Evolutionary conservation across 202 grass and related monocot genomes (phyloP).

Genomic region (Hordeum pubiflorum): DNA sequence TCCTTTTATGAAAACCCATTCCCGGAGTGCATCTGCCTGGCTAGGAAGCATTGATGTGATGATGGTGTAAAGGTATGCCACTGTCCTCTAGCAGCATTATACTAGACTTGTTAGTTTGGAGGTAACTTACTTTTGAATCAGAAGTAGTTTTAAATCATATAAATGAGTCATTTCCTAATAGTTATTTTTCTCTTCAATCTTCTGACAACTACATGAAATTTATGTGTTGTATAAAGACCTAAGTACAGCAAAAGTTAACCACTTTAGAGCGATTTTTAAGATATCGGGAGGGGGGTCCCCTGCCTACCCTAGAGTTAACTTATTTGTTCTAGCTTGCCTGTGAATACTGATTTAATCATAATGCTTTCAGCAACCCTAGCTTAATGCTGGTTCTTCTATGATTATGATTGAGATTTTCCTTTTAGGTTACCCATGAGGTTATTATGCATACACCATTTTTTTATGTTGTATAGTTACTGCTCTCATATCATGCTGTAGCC

Average conservation of each 20-base stretch:
- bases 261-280: background rate
- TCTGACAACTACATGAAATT: background rate
- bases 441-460: background rate
- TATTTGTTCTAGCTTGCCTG: background rate
- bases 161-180: background rate
- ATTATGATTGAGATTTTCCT: background rate
- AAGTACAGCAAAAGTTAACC: background rate
- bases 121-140: background rate
- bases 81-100: background rate
- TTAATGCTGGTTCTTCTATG: background rate
- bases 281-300: background rate
- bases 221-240: background rate
- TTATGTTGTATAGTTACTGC: background rate
- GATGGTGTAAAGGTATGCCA: slow-evolving; percentile 32
- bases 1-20: slow-evolving; percentile 91
- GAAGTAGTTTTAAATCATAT: background rate
- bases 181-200: background rate
- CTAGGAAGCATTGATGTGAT: slow-evolving; percentile 41
- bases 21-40: slow-evolving; percentile 82
- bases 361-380: background rate
- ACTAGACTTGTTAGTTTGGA: background rate
- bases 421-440: background rate
- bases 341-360: background rate
- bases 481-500: background rate
- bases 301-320: background rate